Evolutionary conservation across 768 basidiomycete species (phyloP), one percentile per base, ranked within the genome.

Genomic region (Cantharellus cinnabarinus): DNA sequence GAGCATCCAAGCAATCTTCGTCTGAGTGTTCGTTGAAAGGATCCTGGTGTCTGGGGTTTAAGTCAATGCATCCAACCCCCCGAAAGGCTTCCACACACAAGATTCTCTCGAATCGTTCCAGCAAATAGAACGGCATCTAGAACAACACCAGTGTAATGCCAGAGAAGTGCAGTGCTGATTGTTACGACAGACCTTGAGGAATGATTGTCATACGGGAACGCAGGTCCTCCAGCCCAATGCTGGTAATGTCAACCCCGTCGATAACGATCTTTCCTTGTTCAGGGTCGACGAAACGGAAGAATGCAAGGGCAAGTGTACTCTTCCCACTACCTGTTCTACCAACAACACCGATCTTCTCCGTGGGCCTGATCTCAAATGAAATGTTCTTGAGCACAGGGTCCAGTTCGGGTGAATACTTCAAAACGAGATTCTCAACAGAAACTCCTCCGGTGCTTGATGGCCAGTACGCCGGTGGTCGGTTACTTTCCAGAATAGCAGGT

Each of bases 1-100:
- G 74, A 1, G 83, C 89, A 52, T 93, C 89, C 41, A 85, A 66
- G 59, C 89, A 87, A 10, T 68, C 68, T 56, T 67, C 64, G 55
- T 70, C 68, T 10, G 63, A 59, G 56, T 70, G 67, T 40, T 69
- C 69, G 29, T 64, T 59, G 63, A 70, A 70, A 0, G 69, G 69
- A 59, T 71, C 70, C 15, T 69, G 64, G 56, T 55, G 20, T 29
- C 20, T 29, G 20, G 20, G 20, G 54, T 71, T 69, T 7, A 66
- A 67, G 20, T 67, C 38, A 42, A 57, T 38, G 2, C 7, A 57
- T 10, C 14, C 15, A 51, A 50, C 15, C 10, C 15, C 53, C 37
- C 35, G 15, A 7, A 5, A 57, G 39, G 15, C 14, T 41, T 44
- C 42, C 15, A 57, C 42, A 10, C n/a, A 57, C 35, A 15, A 60